A percentile compares a stretch with the other conserved stretches of the same genome.
Conservation (phyloP, 129 eudicot species). For the Glebionis coronaria region DNA sequence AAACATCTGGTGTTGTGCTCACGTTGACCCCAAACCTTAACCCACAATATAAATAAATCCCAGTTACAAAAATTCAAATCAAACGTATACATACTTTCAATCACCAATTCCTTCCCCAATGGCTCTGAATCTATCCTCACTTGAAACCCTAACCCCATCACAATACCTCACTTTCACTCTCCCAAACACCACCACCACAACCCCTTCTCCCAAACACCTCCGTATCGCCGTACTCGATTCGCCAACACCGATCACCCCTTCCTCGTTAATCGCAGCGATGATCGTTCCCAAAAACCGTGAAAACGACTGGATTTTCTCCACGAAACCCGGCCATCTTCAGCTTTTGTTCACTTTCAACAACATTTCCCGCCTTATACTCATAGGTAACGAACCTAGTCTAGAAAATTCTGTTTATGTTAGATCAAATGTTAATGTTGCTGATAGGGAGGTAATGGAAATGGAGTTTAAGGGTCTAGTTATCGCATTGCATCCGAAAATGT, state of each 20-base stretch:
- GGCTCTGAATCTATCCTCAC: constrained; percentile 37
- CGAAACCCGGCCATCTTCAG: constrained; percentile 72
- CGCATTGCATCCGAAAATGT: constrained; percentile 57
- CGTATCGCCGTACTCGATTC: constrained; percentile 85
- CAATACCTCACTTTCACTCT: constrained; percentile 76
- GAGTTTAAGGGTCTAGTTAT: constrained; percentile 41
- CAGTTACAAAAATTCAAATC: constrained; percentile 5
- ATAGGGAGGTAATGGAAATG: constrained; percentile 20
- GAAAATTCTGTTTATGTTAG: constrained; percentile 33
- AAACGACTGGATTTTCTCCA: constrained; percentile 82
- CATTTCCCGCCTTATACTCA: constrained; percentile 72
- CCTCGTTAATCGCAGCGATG: constrained; percentile 63
- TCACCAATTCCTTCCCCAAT: constrained; percentile 12
- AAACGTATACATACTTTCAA: constrained; percentile 9
- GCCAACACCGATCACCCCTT: constrained; percentile 27
- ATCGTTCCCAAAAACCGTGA: constrained; percentile 69
- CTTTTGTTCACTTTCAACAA: constrained; percentile 41
- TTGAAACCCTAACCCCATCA: constrained; percentile 64
- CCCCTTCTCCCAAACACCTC: constrained; percentile 20
- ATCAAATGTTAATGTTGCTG: background rate
- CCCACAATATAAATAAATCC: background rate
- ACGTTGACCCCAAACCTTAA: too few species aligned
- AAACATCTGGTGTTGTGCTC: too few species aligned
- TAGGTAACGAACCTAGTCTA: constrained; percentile 34
- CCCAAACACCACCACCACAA: constrained; percentile 37